Conservation (phyloP, 2,329 filamentous ascomycete species). For the Beauveria asiatica region DNA sequence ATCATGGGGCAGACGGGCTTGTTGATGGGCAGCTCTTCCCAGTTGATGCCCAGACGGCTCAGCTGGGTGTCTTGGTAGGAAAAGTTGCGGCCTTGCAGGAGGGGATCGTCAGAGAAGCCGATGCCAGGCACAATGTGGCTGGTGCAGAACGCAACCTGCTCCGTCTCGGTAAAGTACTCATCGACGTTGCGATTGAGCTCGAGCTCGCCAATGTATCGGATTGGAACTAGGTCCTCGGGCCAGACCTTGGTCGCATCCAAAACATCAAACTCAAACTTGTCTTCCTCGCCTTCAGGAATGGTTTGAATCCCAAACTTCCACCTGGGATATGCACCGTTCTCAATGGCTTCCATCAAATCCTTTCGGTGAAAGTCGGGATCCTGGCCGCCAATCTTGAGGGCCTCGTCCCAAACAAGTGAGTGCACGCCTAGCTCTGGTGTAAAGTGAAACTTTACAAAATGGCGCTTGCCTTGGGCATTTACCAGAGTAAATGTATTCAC, state of each 20-base stretch:
- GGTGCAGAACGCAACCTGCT: constrained; percentile 78
- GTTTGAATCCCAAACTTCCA: constrained; percentile 81
- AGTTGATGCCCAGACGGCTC: constrained; percentile 63
- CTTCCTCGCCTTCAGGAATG: constrained; percentile 59
- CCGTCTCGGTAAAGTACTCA: constrained; percentile 74
- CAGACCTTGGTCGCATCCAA: constrained; percentile 80
- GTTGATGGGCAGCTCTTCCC: constrained; percentile 71
- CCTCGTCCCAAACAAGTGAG: constrained; percentile 72
- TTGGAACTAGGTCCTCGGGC: constrained; percentile 68
- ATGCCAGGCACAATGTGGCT: constrained; percentile 72
- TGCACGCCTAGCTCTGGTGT: constrained; percentile 68
- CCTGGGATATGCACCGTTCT: constrained; percentile 59
- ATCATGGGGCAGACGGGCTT: constrained; percentile 65
- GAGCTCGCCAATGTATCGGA: constrained; percentile 70
- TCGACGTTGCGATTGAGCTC: constrained; percentile 74
- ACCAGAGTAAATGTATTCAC: constrained; percentile 69
- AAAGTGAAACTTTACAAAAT: constrained; percentile 72
- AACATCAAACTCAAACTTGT: constrained; percentile 79
- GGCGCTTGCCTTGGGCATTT: constrained; percentile 58
- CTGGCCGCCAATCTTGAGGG: constrained; percentile 63
- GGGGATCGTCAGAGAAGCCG: constrained; percentile 67
- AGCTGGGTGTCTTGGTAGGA: constrained; percentile 62
- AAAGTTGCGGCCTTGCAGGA: constrained; percentile 65
- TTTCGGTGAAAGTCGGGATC: constrained; percentile 78
- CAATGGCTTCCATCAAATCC: constrained; percentile 67